Evolutionary conservation across 495 filamentous ascomycete genomes (phyloP).

Genomic region (Hypoxylon cercidicola): DNA sequence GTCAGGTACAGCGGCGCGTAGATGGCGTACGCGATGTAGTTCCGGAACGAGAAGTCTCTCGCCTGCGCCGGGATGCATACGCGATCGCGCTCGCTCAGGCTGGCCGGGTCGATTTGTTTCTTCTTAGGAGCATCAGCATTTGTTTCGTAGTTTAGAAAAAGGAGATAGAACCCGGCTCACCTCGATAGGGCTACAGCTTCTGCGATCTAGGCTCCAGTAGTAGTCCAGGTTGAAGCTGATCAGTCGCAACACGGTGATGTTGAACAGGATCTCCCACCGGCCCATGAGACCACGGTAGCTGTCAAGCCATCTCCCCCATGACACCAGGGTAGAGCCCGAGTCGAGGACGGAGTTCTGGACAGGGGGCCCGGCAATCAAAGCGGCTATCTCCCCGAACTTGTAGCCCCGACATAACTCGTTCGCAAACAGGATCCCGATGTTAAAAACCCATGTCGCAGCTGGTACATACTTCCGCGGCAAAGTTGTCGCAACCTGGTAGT

Average conservation of each 20-base stretch:
- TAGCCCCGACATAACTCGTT: slow-evolving; percentile 90
- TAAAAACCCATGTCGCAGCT: slow-evolving; percentile 90
- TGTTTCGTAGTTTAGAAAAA: too few species aligned
- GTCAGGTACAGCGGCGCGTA: slow-evolving; percentile 94
- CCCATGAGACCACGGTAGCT: slow-evolving; percentile 80
- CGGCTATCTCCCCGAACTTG: slow-evolving; percentile 69
- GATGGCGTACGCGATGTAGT: slow-evolving; percentile 86
- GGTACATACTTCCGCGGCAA: slow-evolving; percentile 76
- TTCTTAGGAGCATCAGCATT: slow-evolving; percentile 84
- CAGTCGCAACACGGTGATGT: slow-evolving; percentile 90
- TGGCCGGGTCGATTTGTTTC: slow-evolving; percentile 90
- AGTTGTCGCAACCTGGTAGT: slow-evolving; percentile 78
- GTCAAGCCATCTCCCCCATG: slow-evolving; percentile 76
- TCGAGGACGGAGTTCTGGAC: slow-evolving; percentile 44
- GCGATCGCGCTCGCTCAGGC: slow-evolving; percentile 87
- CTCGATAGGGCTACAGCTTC: slow-evolving; percentile 78
- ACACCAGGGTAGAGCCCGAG: slow-evolving; percentile 53
- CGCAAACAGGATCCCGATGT: slow-evolving; percentile 83
- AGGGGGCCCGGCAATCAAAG: slow-evolving; percentile 56
- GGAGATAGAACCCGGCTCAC: slow-evolving; percentile 67
- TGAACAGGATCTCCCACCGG: slow-evolving; percentile 96
- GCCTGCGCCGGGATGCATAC: slow-evolving; percentile 76
- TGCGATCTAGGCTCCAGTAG: slow-evolving; percentile 84
- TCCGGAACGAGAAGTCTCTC: slow-evolving; percentile 78
- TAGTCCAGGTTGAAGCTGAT: slow-evolving; percentile 98